These are phyloP conservation scores for Colletotrichum nymphaeae DNA, from an alignment of 2,329 filamentous ascomycete genomes.

Conservation along the genomic window DNA sequence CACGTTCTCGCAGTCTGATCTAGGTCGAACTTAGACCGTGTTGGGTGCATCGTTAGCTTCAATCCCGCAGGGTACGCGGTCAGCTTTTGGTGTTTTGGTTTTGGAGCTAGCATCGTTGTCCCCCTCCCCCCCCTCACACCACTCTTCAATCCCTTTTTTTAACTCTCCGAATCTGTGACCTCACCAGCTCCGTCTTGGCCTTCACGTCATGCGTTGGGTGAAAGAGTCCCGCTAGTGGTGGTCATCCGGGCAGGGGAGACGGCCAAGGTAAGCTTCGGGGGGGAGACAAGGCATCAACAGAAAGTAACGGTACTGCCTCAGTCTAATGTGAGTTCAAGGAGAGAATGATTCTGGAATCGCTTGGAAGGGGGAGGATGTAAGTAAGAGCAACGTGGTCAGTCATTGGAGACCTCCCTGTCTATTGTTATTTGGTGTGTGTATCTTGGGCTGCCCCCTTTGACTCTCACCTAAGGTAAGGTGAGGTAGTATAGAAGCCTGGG, in stretches of 20 bases:
- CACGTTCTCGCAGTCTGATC: not conserved
- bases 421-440: not conserved
- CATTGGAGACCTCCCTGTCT: not conserved
- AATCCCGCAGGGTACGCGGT: not conserved
- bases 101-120: conserved; percentile 6
- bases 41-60: not conserved
- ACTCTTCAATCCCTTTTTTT: not conserved
- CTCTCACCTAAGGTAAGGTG: not conserved
- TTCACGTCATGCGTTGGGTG: not conserved
- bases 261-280: not conserved
- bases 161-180: not conserved
- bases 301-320: not conserved
- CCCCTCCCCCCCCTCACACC: not conserved
- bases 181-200: not conserved
- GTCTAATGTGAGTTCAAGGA: not conserved
- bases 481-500: not conserved
- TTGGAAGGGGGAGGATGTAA: not conserved
- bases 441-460: not conserved
- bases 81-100: conserved; percentile 3
- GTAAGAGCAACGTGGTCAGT: not conserved
- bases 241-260: not conserved
- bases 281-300: not conserved
- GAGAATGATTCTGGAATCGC: not conserved
- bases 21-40: not conserved
- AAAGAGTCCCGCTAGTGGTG: not conserved